These are phyloP conservation scores for Vigna trinervia DNA, from an alignment of 306 rosid species.

Conservation along the genomic window DNA sequence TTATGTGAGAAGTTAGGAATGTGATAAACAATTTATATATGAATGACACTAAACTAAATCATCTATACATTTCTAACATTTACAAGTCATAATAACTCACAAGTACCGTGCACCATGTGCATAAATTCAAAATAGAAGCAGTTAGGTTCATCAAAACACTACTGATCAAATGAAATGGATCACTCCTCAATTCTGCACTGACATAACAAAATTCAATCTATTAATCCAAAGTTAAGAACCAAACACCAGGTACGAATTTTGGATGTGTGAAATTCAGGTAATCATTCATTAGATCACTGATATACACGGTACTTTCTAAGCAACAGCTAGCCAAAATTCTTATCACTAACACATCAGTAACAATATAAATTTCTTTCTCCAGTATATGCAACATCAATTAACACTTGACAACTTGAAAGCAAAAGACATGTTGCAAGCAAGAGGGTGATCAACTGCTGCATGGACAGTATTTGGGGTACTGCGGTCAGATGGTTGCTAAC, in stretches of 20 bases:
- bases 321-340: slow-evolving; percentile 29
- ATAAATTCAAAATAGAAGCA: background rate
- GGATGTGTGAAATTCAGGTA: slow-evolving; percentile 3
- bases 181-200: slow-evolving; percentile 5
- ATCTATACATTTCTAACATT: background rate
- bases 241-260: slow-evolving; percentile 17
- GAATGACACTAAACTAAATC: background rate
- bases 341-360: background rate
- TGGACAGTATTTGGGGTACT: background rate
- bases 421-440: background rate
- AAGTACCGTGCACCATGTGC: background rate
- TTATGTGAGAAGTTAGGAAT: background rate
- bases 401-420: background rate
- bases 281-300: slow-evolving; percentile 9
- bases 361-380: slow-evolving; percentile 5
- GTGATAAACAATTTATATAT: background rate
- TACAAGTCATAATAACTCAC: background rate
- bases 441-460: slow-evolving; percentile 9
- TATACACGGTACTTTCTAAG: slow-evolving; percentile 5
- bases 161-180: background rate
- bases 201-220: slow-evolving; percentile 19
- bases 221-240: background rate
- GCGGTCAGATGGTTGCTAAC: background rate
- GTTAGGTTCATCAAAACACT: background rate
- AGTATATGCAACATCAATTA: background rate